Evolutionary conservation across 2,329 filamentous ascomycete species (phyloP).

Genomic region (Calonectria hawksworthii): DNA sequence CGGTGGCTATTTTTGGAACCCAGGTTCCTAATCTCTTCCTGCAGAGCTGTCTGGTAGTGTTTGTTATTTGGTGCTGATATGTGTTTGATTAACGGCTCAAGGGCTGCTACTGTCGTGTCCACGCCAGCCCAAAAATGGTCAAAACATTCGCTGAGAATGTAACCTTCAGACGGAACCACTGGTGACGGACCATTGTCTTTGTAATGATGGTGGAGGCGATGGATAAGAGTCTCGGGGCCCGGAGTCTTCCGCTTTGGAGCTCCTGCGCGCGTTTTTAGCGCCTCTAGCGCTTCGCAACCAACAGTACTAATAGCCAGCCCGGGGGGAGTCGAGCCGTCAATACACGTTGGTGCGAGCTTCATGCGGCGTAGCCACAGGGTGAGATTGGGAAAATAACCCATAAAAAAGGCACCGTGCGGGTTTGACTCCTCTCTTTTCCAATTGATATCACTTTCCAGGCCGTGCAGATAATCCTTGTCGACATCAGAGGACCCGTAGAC

Average conservation of each 20-base stretch:
- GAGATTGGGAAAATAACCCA: background rate
- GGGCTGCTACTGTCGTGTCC: background rate
- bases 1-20: background rate
- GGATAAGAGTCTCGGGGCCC: background rate
- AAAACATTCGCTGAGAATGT: constrained; percentile 1
- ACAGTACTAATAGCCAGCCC: background rate
- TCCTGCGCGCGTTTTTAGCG: too few species aligned
- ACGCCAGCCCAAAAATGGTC: constrained; percentile 2
- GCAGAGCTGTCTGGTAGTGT: background rate
- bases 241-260: background rate
- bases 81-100: background rate
- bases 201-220: background rate
- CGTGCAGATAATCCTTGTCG: background rate
- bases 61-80: background rate
- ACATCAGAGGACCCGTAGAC: background rate
- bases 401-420: background rate
- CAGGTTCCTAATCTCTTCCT: background rate
- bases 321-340: background rate
- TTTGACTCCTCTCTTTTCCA: background rate
- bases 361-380: background rate
- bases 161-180: background rate
- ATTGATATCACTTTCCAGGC: background rate
- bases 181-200: background rate
- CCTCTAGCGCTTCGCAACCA: background rate
- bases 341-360: background rate